Conservation (phyloP, 257 asterid species). For the Anisodus tanguticus region DNA sequence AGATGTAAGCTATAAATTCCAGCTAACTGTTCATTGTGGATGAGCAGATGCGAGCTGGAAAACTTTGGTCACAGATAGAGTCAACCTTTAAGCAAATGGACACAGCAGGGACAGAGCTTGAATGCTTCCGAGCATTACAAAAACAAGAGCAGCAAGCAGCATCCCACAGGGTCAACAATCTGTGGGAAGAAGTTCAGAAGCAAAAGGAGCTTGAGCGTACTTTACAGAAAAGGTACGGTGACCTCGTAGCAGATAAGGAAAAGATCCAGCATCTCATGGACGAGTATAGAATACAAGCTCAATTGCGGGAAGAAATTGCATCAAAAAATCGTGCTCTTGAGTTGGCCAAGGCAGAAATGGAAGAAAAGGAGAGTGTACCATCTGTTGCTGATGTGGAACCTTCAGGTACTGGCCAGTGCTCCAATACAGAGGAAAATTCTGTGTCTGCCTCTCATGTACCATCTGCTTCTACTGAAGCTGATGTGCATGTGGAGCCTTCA, state of each 20-base stretch:
- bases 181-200: slow-evolving; percentile 99
- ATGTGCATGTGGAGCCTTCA: background rate
- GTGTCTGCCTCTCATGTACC: background rate
- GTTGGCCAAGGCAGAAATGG: slow-evolving; percentile 38
- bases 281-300: slow-evolving; percentile 56
- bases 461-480: background rate
- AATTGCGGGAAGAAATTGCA: slow-evolving; percentile 51
- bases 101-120: slow-evolving; percentile 85
- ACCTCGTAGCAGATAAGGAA: slow-evolving; percentile 59
- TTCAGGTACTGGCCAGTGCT: background rate
- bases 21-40: slow-evolving; percentile 23
- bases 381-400: slow-evolving; percentile 15
- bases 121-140: slow-evolving; percentile 82
- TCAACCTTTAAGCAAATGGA: slow-evolving; percentile 82
- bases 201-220: slow-evolving; percentile 87
- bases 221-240: slow-evolving; percentile 76
- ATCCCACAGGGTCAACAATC: slow-evolving; percentile 69
- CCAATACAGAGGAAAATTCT: slow-evolving; percentile 22
- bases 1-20: slow-evolving; percentile 21
- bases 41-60: slow-evolving; percentile 73
- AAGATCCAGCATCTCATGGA: slow-evolving; percentile 51
- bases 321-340: slow-evolving; percentile 41
- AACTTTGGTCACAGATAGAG: slow-evolving; percentile 79
- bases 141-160: slow-evolving; percentile 83
- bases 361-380: background rate